Conservation (phyloP, 805 yeast species). For the Candida chilensis region DNA sequence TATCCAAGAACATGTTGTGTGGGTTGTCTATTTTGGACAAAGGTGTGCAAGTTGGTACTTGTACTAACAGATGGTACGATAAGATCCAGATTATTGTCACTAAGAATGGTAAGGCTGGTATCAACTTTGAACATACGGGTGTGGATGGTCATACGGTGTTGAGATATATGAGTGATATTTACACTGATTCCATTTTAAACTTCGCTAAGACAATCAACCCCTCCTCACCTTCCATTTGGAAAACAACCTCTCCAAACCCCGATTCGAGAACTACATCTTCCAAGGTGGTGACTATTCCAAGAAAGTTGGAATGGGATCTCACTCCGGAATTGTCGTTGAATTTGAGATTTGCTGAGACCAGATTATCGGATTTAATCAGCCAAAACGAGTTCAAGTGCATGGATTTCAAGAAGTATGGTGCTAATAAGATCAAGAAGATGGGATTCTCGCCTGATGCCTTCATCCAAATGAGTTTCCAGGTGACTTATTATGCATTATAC, state of each 20-base stretch:
- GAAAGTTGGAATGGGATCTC: constrained; percentile 83
- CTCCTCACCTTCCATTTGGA: constrained; percentile 69
- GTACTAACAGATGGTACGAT: constrained; percentile 94
- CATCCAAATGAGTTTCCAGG: constrained; percentile 89
- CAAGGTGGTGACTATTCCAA: constrained; percentile 53
- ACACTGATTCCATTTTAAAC: constrained; percentile 81
- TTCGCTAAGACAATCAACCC: constrained; percentile 80
- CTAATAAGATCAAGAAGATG: constrained; percentile 70
- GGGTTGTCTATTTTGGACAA: constrained; percentile 72
- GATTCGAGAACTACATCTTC: constrained; percentile 28
- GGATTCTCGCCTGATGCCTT: constrained; percentile 92
- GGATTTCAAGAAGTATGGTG: constrained; percentile 68
- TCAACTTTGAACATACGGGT: constrained; percentile 90
- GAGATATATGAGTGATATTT: constrained; percentile 80
- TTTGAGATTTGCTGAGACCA: constrained; percentile 83
- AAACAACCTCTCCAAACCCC: constrained; percentile 38
- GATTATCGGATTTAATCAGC: constrained; percentile 77
- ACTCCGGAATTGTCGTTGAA: constrained; percentile 70
- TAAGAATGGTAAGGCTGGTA: constrained; percentile 85
- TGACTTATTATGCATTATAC: constrained; percentile 84
- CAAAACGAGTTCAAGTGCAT: constrained; percentile 82
- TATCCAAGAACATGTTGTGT: constrained; percentile 81
- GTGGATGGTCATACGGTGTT: constrained; percentile 94
- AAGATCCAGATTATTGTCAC: constrained; percentile 83
- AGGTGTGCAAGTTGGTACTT: constrained; percentile 89